Evolutionary conservation across 495 filamentous ascomycete species (phyloP).

Genomic region (Daldinia caldariorum): DNA sequence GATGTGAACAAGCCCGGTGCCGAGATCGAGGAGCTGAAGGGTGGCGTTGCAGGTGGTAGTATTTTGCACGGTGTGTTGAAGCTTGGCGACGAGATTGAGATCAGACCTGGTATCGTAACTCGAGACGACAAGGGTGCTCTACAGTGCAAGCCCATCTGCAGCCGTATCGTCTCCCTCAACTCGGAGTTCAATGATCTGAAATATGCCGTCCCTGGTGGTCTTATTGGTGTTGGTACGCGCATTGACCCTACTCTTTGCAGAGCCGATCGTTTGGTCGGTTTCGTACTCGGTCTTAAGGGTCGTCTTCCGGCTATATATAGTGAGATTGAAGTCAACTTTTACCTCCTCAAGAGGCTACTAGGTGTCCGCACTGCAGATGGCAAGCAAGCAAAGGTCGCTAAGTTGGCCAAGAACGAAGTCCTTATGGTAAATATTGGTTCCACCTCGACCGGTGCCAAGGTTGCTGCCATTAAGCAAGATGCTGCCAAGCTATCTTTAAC

Average conservation of each 20-base stretch:
- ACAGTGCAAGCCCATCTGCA: constrained; percentile 96
- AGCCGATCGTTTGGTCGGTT: constrained; percentile 97
- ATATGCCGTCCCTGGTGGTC: constrained; percentile 94
- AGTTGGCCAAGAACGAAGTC: constrained; percentile 96
- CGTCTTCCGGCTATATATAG: constrained; percentile 93
- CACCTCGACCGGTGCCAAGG: constrained; percentile 94
- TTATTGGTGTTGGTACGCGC: constrained; percentile 96
- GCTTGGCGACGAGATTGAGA: constrained; percentile 97
- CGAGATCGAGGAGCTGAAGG: constrained; percentile 99
- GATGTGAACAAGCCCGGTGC: constrained; percentile 99
- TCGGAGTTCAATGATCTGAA: constrained; percentile 98
- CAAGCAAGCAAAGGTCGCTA: constrained; percentile 98
- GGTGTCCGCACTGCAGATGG: constrained; percentile 98
- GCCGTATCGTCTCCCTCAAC: constrained; percentile 91
- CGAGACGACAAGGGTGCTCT: constrained; percentile 93
- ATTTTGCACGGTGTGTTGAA: constrained; percentile 96
- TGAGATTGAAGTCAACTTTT: constrained; percentile 99
- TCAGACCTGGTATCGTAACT: constrained; percentile 93
- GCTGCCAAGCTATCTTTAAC: constrained; percentile 79
- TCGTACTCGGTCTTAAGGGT: constrained; percentile 94
- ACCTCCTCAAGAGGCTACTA: constrained; percentile 89
- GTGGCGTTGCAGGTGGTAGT: constrained; percentile 96
- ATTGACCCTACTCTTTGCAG: constrained; percentile 97
- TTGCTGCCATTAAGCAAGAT: constrained; percentile 95
- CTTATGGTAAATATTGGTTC: constrained; percentile 99